Base-by-base conservation (phyloP, 352 stramenopile species). In the Pythium volutum region DNA sequence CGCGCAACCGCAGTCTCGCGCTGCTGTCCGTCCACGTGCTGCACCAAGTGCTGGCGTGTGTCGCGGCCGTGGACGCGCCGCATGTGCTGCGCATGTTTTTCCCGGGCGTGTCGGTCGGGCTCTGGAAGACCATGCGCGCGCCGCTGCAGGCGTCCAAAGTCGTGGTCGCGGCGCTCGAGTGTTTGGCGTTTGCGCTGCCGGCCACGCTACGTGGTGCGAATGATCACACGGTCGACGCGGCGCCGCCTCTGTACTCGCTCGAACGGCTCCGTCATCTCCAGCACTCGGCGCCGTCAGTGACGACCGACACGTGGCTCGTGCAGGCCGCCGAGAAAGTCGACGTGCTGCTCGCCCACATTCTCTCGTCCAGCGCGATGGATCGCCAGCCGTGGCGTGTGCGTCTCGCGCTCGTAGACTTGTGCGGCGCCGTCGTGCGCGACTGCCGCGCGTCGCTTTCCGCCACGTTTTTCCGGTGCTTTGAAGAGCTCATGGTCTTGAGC, bases 381-480 rank as follows among this genome's bases (percentile, higher is more conserved):
- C 63, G 78, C 16, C 51, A 69, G 11, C 87, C 86, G 9, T 92
- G 83, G 80, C 69, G 77, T 47, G 77, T 96, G 41, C 79, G 78
- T 26, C 62, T 49, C 45, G 79, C 81, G 16, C 53, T 93, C 22
- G 76, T 80, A n/a, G 59, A 73, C 11, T 71, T 96, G 20, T 96
- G 83, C 50, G 59, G 58, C 39, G 71, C 66, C 12, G 70, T 94
- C 15, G 71, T 91, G 57, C 39, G 84, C 2, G 50, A 73, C 16
- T 91, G 83, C 26, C 81, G 76, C 10, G 46, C 20, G 43, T 72
- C 69, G 0, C 78, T 96, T 14, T 57, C 60, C 4, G 52, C 70
- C 4, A 87, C 74, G 7, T 93, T 93, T 33, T 84, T 96, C 59
- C 76, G 72, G 14, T 89, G 77, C 43, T 91, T 83, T 27, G 87